phyloP scores from a whole-genome alignment of 495 filamentous ascomycete genomes.

The Aspergillus heteromorphus region DNA sequence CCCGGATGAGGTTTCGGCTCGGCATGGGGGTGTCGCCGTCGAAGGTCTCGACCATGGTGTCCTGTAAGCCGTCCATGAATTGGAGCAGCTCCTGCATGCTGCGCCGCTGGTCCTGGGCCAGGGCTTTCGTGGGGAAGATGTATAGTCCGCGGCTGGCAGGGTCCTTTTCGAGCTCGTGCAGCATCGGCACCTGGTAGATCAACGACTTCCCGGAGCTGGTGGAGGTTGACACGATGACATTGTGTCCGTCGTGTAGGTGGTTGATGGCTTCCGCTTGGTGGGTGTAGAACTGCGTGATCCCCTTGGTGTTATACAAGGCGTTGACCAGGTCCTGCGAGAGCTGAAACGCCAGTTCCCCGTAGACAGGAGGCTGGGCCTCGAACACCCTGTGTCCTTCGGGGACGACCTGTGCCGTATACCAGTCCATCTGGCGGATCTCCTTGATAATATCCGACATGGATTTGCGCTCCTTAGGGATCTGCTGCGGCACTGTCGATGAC shows the following conservation, averaged over 20 bases:
- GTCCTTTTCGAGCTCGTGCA: constrained; percentile 81
- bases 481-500: constrained; percentile 41
- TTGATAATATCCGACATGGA: constrained; percentile 77
- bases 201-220: constrained; percentile 95
- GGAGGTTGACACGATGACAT: constrained; percentile 91
- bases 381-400: constrained; percentile 91
- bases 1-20: constrained; percentile 71
- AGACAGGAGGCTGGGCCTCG: constrained; percentile 76
- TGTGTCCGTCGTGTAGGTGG: constrained; percentile 69
- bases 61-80: constrained; percentile 72
- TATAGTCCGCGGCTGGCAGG: constrained; percentile 81
- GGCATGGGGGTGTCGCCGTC: constrained; percentile 90
- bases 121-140: constrained; percentile 95
- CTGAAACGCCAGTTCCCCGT: constrained; percentile 78
- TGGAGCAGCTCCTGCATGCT: constrained; percentile 79
- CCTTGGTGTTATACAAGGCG: constrained; percentile 82
- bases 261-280: constrained; percentile 97
- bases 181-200: constrained; percentile 92
- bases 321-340: constrained; percentile 90
- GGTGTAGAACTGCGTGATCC: constrained; percentile 82
- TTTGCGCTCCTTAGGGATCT: constrained; percentile 79
- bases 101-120: constrained; percentile 90
- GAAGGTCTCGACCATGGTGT: constrained; percentile 81
- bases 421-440: constrained; percentile 74
- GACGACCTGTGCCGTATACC: constrained; percentile 92